Evolutionary conservation across 2,329 filamentous ascomycete species (phyloP), one percentile per base, ranked within the genome.

Genomic region (Aurifilum marmelostoma): DNA sequence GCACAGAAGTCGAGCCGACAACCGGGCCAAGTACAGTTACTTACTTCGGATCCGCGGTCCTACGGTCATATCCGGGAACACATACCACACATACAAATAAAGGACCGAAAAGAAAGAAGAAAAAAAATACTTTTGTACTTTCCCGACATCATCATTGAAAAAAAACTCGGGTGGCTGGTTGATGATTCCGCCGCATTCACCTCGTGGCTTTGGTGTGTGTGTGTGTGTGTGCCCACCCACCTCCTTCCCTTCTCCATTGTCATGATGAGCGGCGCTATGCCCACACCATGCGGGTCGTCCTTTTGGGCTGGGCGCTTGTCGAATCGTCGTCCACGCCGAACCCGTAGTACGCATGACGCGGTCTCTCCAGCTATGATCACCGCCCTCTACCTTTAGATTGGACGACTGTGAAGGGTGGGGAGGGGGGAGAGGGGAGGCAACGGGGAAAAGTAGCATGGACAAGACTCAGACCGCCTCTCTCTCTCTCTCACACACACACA

Each of bases 251-350:
- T 29, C n/a, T 29, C 52, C 52, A 47, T 56, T 16, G 6, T 56
- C 27, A 18, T 27, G 14, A 56, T 56, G 12, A 12, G 52, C 52
- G 52, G 52, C 27, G 27, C 52, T 56, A 56, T 56, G 52, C 14
- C 52, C 52, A 56, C 52, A 47, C 43, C 43, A n/a, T 56, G 52
- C 52, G 52, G 52, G 52, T 56, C 52, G 24, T 56, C 52, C 24
- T 56, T 56, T 27, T 21, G 56, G 29, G 32, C 32, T 37, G 56
- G 56, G 52, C 24, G 24, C 52, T 56, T 21, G 8, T 29, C 24
- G 56, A 32, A 27, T 37, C 29, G 56, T 59, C 56, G 56, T 59
- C 18, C 32, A 59, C 56, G 29, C 56, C 56, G 56, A 59, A 11
- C 18, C 56, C 56, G 32, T 59, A 18, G 32, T 21, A 18, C 56